Evolutionary conservation across 768 basidiomycete genomes (phyloP), one percentile per base, ranked within the genome.

Genomic region (Boletus rufocinnamomeus): DNA sequence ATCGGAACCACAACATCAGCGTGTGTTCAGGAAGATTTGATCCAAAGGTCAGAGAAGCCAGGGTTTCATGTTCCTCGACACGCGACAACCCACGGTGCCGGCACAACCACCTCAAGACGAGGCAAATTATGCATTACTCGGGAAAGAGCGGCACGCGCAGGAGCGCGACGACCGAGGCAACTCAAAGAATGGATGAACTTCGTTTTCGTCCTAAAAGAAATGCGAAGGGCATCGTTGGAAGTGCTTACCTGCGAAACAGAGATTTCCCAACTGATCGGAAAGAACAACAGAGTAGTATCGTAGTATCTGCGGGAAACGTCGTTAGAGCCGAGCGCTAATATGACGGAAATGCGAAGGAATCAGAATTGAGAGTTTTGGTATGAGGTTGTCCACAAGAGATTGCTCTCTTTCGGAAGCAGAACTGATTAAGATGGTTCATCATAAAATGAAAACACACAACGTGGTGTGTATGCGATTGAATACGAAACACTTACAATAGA

Each of bases 131-230:
- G 74, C 75, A 75, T 72, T 37, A 72, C 76, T 71, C 73, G 54
- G 64, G 63, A 57, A 72, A 67, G 73, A 75, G 76, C 72, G 77
- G 74, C 73, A 67, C 62, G 52, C 63, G 64, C 57, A 65, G 66
- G 68, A 69, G 72, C 66, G 69, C 65, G 52, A 68, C 61, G 61
- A 69, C 62, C 70, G 70, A 74, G 76, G 60, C 75, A 72, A 73
- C 77, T 88, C 87, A 87, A 89, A 79, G 87, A 89, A 89, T 88
- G 87, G 87, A 89, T 88, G 82, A 89, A 88, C 87, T 89, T 82
- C 73, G 75, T 52, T 88, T 86, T 88, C 86, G 77, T 88, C 86
- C 72, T 75, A 56, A 41, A 47, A 51, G 30, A 19, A 56, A 25
- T 35, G n/a, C 0, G 3, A 56, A 35, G 46, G 6, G 13, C 28